These are phyloP conservation scores for Zymoseptoria ardabiliae DNA, from an alignment of 2,329 filamentous ascomycete species.

Conservation along the genomic window DNA sequence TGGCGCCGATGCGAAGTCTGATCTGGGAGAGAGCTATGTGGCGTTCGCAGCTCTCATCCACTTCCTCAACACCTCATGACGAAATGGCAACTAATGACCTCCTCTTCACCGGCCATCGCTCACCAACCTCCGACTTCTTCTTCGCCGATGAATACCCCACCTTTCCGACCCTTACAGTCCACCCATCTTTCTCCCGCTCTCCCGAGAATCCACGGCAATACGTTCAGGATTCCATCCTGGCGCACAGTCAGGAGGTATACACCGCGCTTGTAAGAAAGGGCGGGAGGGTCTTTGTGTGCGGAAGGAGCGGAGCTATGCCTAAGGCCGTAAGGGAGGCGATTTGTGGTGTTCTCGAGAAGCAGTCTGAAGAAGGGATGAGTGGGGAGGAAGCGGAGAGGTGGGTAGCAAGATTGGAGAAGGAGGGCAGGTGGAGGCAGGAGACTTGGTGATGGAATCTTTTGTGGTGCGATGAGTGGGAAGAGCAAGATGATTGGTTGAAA, in stretches of 20 bases:
- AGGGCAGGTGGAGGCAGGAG: constrained; percentile 59
- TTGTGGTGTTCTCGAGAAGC: constrained; percentile 48
- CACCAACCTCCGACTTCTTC: constrained; percentile 67
- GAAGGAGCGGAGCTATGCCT: constrained; percentile 63
- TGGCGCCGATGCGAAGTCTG: constrained; percentile 76
- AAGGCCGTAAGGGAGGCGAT: constrained; percentile 60
- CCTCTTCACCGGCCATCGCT: constrained; percentile 82
- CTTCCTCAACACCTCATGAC: background rate
- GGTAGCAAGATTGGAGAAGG: constrained; percentile 53
- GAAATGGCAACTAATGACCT: constrained; percentile 34
- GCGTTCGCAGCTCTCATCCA: constrained; percentile 21
- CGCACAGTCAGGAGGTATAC: constrained; percentile 44
- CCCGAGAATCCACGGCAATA: constrained; percentile 51
- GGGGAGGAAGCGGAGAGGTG: constrained; percentile 48
- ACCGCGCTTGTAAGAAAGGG: constrained; percentile 43
- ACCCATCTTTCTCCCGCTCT: background rate
- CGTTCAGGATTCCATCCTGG: constrained; percentile 56
- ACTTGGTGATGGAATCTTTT: constrained; percentile 48
- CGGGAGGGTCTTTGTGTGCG: constrained; percentile 53
- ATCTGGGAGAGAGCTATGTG: constrained; percentile 60
- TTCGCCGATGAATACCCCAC: constrained; percentile 60
- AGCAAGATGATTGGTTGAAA: no score
- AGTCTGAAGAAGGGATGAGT: constrained; percentile 28
- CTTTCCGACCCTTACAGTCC: background rate
- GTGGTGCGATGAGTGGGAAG: no score